Percentiles rank a stretch among this genome's conserved stretches.
Conservation (phyloP, 495 filamentous ascomycete species). For the Penicillium bovifimosum region DNA sequence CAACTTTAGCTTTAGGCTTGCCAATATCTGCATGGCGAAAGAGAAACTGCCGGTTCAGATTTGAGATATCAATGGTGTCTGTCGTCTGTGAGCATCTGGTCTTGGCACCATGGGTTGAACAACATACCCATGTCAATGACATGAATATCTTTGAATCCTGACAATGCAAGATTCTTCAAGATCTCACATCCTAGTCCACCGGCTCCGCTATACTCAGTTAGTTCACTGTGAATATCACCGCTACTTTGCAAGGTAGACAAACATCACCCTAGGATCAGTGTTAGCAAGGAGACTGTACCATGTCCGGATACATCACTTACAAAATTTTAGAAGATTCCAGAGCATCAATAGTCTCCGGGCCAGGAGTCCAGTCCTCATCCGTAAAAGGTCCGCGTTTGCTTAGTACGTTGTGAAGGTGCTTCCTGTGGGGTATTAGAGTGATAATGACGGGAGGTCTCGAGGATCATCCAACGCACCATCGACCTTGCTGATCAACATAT, state of each 20-base stretch:
- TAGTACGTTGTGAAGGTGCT: constrained; percentile 73
- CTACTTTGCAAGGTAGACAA: constrained; percentile 5
- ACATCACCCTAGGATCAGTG: constrained; percentile 31
- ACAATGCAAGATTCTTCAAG: constrained; percentile 90
- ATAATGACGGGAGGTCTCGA: neutral
- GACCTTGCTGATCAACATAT: constrained; percentile 18
- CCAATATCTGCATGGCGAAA: constrained; percentile 92
- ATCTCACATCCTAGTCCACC: constrained; percentile 97
- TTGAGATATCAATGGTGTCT: constrained; percentile 98
- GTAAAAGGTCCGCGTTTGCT: constrained; percentile 72
- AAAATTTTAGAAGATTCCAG: constrained; percentile 65
- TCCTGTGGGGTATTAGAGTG: constrained; percentile 47
- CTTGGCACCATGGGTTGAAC: neutral
- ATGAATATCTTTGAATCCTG: constrained; percentile 94
- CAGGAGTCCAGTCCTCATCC: constrained; percentile 61
- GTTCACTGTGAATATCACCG: neutral
- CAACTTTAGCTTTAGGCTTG: constrained; percentile 88
- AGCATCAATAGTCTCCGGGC: constrained; percentile 53
- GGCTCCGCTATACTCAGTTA: constrained; percentile 61
- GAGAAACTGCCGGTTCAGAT: constrained; percentile 96
- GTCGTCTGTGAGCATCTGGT: constrained; percentile 15
- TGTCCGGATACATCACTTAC: constrained; percentile 35
- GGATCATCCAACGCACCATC: constrained; percentile 8
- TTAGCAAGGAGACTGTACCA: constrained; percentile 15
- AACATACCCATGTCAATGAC: constrained; percentile 93